These are phyloP conservation scores for Carpinus viminea DNA, from an alignment of 306 rosid genomes.

Conservation along the genomic window DNA sequence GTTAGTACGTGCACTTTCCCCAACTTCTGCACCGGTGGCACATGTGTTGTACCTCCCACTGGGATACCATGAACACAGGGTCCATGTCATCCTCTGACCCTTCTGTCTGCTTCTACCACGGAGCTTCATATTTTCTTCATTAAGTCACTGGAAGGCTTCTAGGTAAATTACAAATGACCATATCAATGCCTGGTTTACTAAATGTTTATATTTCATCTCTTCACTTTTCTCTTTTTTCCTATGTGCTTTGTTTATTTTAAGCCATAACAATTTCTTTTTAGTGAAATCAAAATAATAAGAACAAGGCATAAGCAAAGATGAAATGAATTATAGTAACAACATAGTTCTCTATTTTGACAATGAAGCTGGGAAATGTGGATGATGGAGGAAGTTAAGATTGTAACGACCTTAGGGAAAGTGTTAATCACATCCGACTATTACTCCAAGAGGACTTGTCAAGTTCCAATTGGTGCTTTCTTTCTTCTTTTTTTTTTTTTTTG, in stretches of 20 bases:
- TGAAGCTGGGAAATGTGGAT: neutral
- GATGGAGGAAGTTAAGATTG: neutral
- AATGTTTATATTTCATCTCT: neutral
- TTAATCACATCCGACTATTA: no score
- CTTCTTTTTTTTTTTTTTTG: no score
- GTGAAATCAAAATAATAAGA: neutral
- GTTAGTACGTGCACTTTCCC: no score
- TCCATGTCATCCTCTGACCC: no score
- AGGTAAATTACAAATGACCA: neutral
- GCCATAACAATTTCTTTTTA: neutral
- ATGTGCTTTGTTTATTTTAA: neutral
- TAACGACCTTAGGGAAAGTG: no score
- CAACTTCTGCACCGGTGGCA: no score
- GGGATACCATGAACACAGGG: no score
- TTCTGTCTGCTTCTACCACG: no score
- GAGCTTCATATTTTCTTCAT: neutral
- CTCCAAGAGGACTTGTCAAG: no score
- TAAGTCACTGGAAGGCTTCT: neutral
- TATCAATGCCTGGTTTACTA: neutral
- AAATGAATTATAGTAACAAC: neutral
- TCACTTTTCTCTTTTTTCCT: neutral
- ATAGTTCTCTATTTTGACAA: neutral
- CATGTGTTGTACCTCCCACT: no score
- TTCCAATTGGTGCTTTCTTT: no score
- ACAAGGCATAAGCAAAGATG: neutral